phyloP scores from a whole-genome alignment of 768 basidiomycete species.

The Russula vinacea region DNA sequence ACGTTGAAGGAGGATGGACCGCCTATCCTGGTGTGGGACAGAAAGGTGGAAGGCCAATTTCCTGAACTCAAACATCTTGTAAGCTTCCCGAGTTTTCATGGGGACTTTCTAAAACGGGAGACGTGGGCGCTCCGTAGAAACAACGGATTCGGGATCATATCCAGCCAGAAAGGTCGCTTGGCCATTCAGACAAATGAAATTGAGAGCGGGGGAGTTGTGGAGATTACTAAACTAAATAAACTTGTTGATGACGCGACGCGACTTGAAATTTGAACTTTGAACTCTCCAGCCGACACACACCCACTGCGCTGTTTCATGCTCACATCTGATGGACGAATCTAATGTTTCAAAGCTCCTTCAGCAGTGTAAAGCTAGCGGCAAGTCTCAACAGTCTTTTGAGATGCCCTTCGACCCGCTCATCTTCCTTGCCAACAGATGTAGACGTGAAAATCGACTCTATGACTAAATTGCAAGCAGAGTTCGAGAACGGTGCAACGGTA shows the following conservation, averaged over 20 bases:
- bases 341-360: conserved; percentile 34
- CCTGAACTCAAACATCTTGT: conserved; percentile 86
- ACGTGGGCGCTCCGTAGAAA: conserved; percentile 47
- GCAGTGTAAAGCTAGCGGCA: conserved; percentile 37
- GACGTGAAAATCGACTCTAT: conserved; percentile 80
- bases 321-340: conserved; percentile 34
- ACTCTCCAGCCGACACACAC: background rate
- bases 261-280: background rate
- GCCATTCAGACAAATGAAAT: conserved; percentile 72
- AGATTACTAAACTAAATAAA: background rate
- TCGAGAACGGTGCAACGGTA: conserved; percentile 71
- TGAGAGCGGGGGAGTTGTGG: background rate
- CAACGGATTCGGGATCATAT: conserved; percentile 81
- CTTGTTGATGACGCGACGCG: background rate
- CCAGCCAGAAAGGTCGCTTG: conserved; percentile 77
- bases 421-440: conserved; percentile 50
- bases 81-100: conserved; percentile 33
- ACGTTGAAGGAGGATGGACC: conserved; percentile 38
- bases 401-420: conserved; percentile 9
- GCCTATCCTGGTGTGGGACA: conserved; percentile 73
- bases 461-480: conserved; percentile 70
- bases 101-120: conserved; percentile 20
- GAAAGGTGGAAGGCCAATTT: conserved; percentile 88
- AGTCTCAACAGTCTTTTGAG: conserved; percentile 10
- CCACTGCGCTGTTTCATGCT: no score